These are phyloP conservation scores for Candida easanensis DNA, from an alignment of 805 yeast species.

Conservation along the genomic window DNA sequence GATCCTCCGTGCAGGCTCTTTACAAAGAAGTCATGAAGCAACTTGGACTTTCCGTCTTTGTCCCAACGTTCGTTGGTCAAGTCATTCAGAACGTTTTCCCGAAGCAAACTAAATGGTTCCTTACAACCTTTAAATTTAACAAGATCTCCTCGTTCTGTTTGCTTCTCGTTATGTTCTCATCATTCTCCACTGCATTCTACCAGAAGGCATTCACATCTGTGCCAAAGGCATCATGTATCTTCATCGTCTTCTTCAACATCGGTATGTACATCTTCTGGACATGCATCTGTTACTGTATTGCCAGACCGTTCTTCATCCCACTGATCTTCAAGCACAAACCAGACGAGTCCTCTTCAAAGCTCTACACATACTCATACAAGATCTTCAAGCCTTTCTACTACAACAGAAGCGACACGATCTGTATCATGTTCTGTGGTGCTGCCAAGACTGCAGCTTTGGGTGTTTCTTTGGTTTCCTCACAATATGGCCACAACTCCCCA, in stretches of 20 bases:
- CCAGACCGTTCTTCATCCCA: conserved; percentile 57
- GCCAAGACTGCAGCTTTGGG: conserved; percentile 94
- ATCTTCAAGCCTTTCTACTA: conserved; percentile 63
- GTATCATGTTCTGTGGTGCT: conserved; percentile 84
- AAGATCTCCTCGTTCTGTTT: conserved; percentile 82
- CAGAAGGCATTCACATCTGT: conserved; percentile 75
- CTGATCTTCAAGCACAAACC: conserved; percentile 47
- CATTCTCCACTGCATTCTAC: conserved; percentile 84
- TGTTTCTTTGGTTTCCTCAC: conserved; percentile 76
- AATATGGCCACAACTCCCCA: conserved; percentile 62
- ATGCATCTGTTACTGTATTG: conserved; percentile 50
- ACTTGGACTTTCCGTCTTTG: conserved; percentile 77
- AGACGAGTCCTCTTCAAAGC: conserved; percentile 37
- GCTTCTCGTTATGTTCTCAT: conserved; percentile 69
- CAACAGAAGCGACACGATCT: conserved; percentile 66
- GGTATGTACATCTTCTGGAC: conserved; percentile 82
- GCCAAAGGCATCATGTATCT: conserved; percentile 63
- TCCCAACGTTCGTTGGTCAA: conserved; percentile 89
- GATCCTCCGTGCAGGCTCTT: conserved; percentile 48
- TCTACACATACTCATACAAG: conserved; percentile 41
- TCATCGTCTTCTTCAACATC: conserved; percentile 78
- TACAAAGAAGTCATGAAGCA: conserved; percentile 84
- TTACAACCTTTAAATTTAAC: conserved; percentile 54
- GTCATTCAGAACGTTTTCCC: conserved; percentile 70
- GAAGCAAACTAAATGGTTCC: conserved; percentile 56